These are phyloP conservation scores for Flaveria robusta DNA, from an alignment of 129 eudicot genomes.

Conservation along the genomic window DNA sequence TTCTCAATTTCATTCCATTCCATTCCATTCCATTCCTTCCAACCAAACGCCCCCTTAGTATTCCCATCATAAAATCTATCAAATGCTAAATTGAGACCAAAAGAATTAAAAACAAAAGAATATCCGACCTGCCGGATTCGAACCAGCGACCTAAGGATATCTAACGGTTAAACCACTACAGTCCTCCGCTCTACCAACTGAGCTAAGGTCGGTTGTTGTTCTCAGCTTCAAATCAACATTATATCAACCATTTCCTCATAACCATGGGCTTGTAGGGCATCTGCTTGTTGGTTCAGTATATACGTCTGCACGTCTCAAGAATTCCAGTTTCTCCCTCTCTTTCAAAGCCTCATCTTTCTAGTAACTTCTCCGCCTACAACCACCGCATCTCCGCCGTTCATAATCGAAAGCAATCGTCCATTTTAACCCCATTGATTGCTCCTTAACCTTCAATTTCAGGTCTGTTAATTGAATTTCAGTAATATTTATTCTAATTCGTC, in stretches of 20 bases:
- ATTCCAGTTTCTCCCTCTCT: constrained; percentile 13
- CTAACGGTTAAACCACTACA: constrained; percentile 37
- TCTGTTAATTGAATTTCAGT: background rate
- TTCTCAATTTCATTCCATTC: too few species aligned
- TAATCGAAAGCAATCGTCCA: background rate
- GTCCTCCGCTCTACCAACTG: constrained; percentile 93
- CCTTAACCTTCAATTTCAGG: constrained; percentile 25
- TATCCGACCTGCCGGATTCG: constrained; percentile 61
- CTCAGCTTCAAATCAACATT: rapidly evolving
- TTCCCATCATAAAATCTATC: too few species aligned
- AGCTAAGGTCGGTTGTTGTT: constrained; percentile 59
- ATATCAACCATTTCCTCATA: background rate
- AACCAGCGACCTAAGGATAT: constrained; percentile 71
- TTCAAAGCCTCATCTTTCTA: constrained; percentile 27
- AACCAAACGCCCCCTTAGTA: too few species aligned
- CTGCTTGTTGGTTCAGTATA: background rate
- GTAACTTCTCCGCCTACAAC: constrained; percentile 29
- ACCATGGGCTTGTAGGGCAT: constrained; percentile 23
- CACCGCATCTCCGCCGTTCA: constrained; percentile 5
- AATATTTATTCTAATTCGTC: constrained; percentile 2
- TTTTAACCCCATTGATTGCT: background rate
- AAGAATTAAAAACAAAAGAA: background rate
- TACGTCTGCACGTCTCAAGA: constrained; percentile 22
- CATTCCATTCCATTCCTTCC: too few species aligned
- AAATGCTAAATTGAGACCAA: too few species aligned